Evolutionary conservation across 306 rosid species (phyloP).

Genomic region (Cicer bijugum): DNA sequence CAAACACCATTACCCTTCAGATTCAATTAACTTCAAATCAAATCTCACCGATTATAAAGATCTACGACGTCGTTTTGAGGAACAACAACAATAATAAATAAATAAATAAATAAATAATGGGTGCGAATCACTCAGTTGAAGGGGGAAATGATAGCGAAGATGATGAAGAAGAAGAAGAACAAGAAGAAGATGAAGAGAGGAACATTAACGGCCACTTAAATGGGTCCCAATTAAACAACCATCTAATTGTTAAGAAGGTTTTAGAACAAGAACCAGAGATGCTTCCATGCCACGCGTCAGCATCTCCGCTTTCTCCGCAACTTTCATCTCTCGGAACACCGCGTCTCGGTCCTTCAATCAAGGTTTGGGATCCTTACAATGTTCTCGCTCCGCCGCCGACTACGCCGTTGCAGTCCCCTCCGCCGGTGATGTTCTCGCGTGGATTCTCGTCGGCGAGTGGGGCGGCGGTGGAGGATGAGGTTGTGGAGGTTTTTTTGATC

Average conservation of each 20-base stretch:
- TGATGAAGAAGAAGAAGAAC: constrained; percentile 57
- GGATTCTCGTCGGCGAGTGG: constrained; percentile 61
- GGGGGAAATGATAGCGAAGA: constrained; percentile 62
- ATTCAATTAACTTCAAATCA: too few relatives aligned
- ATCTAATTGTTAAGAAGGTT: constrained; percentile 66
- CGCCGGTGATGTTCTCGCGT: constrained; percentile 54
- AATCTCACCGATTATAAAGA: too few relatives aligned
- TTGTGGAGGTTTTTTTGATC: constrained; percentile 77
- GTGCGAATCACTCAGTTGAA: constrained; percentile 66
- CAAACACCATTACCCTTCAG: too few relatives aligned
- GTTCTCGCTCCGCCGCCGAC: constrained; percentile 77
- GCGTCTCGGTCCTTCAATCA: constrained; percentile 83
- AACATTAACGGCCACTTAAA: constrained; percentile 43
- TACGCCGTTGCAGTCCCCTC: constrained; percentile 61
- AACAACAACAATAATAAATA: not conserved
- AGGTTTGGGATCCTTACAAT: constrained; percentile 99
- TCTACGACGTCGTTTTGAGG: constrained; percentile 34
- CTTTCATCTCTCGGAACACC: constrained; percentile 90
- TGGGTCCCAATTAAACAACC: constrained; percentile 51
- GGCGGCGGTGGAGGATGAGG: constrained; percentile 60
- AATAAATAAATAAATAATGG: constrained; percentile 24
- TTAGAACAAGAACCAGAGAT: constrained; percentile 96
- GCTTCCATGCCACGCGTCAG: constrained; percentile 87
- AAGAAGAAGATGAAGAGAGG: constrained; percentile 54
- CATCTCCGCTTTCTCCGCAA: constrained; percentile 98